phyloP scores from a whole-genome alignment of 1,284 basidiomycete species.

The Bondarzewia mesenterica region DNA sequence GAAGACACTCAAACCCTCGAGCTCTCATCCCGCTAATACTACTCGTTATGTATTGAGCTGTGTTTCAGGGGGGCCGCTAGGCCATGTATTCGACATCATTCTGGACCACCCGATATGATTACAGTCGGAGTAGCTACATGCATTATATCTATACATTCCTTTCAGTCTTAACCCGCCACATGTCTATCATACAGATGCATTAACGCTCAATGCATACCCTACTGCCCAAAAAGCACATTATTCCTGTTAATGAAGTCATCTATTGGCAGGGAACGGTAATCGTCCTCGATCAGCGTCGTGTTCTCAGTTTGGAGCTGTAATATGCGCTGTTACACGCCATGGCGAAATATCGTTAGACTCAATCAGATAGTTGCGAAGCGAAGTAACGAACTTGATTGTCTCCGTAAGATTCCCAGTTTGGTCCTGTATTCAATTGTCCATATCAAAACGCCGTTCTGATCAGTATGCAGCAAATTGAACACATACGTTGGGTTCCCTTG shows the following conservation, averaged over 20 bases:
- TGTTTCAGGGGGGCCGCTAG: too few relatives aligned
- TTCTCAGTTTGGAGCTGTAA: slow-evolving; percentile 31
- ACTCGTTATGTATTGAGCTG: too few relatives aligned
- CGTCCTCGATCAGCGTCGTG: slow-evolving; percentile 28
- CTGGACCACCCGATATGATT: too few relatives aligned
- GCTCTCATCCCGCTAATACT: too few relatives aligned
- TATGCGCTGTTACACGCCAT: neutral
- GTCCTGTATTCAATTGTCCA: slow-evolving; percentile 6
- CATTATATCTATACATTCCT: too few relatives aligned
- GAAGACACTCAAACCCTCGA: too few relatives aligned
- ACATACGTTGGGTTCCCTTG: slow-evolving; percentile 27
- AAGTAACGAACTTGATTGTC: slow-evolving; percentile 7
- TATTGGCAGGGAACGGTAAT: slow-evolving; percentile 27
- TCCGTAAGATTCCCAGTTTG: slow-evolving; percentile 13
- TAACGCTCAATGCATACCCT: neutral
- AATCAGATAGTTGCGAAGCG: neutral
- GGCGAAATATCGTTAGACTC: neutral
- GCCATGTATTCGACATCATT: too few relatives aligned
- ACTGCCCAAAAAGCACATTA: slow-evolving; percentile 16
- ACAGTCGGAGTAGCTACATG: too few relatives aligned
- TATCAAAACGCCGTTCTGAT: neutral
- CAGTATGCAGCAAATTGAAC: slow-evolving; percentile 7
- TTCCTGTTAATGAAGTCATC: slow-evolving; percentile 27
- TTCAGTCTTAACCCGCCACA: too few relatives aligned
- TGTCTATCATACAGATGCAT: neutral